Conservation (phyloP, 805 yeast genomes). For the Sungouiella thailandica region DNA sequence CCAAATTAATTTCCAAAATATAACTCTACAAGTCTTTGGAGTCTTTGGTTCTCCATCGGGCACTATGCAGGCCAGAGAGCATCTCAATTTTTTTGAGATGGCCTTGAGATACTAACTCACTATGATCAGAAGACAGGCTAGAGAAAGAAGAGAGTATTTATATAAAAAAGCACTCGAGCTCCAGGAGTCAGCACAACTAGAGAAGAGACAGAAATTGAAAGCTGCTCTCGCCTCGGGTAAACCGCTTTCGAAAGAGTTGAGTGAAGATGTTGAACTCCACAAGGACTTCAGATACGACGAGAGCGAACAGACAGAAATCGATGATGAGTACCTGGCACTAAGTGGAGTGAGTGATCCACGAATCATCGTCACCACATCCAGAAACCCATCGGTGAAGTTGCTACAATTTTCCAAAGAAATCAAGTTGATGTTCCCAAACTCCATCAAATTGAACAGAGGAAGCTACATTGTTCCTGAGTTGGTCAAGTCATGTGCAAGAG, state of each 20-base stretch:
- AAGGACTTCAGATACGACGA: constrained; percentile 85
- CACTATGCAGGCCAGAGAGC: too few relatives aligned
- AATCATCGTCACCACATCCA: constrained; percentile 85
- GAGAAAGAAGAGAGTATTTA: constrained; percentile 92
- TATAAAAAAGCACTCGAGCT: constrained; percentile 84
- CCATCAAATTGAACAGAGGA: constrained; percentile 90
- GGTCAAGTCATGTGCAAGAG: constrained; percentile 75
- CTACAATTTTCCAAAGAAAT: constrained; percentile 92
- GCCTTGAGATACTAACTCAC: too few relatives aligned
- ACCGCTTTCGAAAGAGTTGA: constrained; percentile 81
- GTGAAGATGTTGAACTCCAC: constrained; percentile 80
- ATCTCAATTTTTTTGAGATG: too few relatives aligned
- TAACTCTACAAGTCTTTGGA: too few relatives aligned
- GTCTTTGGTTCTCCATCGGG: too few relatives aligned
- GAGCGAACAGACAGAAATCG: constrained; percentile 61
- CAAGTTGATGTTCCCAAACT: constrained; percentile 82
- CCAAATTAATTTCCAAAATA: too few relatives aligned
- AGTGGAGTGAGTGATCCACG: constrained; percentile 90
- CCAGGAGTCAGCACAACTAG: constrained; percentile 81
- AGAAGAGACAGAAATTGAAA: constrained; percentile 80
- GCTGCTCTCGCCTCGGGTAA: constrained; percentile 90
- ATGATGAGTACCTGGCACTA: constrained; percentile 86
- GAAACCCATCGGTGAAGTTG: constrained; percentile 82
- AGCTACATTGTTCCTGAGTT: constrained; percentile 79
- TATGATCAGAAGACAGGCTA: constrained; percentile 85